Evolutionary conservation across 352 stramenopile species (phyloP).

Genomic region (Globisporangium megalacanthum): DNA sequence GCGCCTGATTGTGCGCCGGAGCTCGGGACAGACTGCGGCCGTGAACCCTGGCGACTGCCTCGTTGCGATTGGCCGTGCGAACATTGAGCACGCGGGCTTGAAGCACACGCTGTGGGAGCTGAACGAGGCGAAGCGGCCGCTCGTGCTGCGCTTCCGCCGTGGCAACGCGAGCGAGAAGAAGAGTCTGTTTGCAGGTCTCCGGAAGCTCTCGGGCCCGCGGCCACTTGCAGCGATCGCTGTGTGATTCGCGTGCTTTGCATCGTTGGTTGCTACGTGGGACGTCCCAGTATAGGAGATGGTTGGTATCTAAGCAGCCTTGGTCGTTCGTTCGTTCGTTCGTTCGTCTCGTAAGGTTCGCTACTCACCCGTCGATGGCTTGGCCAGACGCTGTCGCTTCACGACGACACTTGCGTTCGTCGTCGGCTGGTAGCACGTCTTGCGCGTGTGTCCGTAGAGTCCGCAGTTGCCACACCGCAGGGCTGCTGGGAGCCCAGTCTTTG

Average conservation of each 20-base stretch:
- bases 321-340: too few relatives aligned
- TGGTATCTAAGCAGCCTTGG: too few relatives aligned
- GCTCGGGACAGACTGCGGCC: slow-evolving; percentile 56
- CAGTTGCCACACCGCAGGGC: slow-evolving; percentile 7
- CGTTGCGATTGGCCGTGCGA: slow-evolving; percentile 73
- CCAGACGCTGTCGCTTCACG: too few relatives aligned
- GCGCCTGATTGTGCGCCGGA: slow-evolving; percentile 72
- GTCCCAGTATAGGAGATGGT: slow-evolving; percentile 5
- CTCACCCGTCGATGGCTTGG: too few relatives aligned
- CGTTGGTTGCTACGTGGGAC: not conserved
- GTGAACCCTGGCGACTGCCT: slow-evolving; percentile 81
- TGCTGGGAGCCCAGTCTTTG: not conserved
- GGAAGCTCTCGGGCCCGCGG: slow-evolving; percentile 24
- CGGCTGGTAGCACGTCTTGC: not conserved
- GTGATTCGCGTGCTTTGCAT: slow-evolving; percentile 13
- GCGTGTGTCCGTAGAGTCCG: slow-evolving; percentile 5
- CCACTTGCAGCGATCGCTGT: slow-evolving; percentile 36
- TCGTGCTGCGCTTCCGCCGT: slow-evolving; percentile 76
- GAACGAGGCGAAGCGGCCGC: slow-evolving; percentile 64
- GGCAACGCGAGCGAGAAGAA: slow-evolving; percentile 71
- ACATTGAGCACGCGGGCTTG: slow-evolving; percentile 80
- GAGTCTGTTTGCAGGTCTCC: slow-evolving; percentile 59
- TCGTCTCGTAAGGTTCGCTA: too few relatives aligned
- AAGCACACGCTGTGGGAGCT: slow-evolving; percentile 85
- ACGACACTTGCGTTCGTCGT: not conserved